Percentiles rank a stretch among this genome's conserved stretches.
Evolutionary conservation across 1,284 basidiomycete genomes (phyloP).

Genomic region (Cutaneotrichosporon dermatis): DNA sequence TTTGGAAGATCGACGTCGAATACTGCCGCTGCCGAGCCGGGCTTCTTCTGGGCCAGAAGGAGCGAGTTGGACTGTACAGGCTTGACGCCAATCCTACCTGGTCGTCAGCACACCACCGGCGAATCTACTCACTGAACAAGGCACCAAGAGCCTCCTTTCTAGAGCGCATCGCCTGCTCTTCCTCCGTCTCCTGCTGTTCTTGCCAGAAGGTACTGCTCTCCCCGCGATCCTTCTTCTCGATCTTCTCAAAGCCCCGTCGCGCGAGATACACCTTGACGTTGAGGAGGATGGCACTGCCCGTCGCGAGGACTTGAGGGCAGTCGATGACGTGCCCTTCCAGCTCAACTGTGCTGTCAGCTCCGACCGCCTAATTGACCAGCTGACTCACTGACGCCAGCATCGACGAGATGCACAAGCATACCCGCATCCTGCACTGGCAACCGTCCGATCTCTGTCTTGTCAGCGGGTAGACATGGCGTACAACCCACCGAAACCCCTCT

Average conservation of each 20-base stretch:
- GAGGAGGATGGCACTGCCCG: conserved; percentile 45
- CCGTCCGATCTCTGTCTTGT: conserved; percentile 33
- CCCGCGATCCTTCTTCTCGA: conserved; percentile 30
- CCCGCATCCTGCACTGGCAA: conserved; percentile 43
- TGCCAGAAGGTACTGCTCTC: conserved; percentile 42
- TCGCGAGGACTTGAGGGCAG: conserved; percentile 39
- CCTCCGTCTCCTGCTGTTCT: conserved; percentile 46
- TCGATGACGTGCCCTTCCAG: conserved; percentile 45
- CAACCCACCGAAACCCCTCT: conserved; percentile 42
- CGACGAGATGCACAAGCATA: conserved; percentile 45
- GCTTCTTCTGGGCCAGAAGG: conserved; percentile 43
- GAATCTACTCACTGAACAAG: conserved; percentile 37
- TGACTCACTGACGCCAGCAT: conserved; percentile 42
- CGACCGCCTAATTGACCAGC: too few species aligned
- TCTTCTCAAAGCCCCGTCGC: conserved; percentile 39
- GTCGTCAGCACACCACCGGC: conserved; percentile 3
- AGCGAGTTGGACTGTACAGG: conserved; percentile 43
- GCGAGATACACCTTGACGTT: conserved; percentile 45
- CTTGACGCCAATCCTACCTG: conserved; percentile 46
- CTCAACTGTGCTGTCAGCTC: conserved; percentile 25
- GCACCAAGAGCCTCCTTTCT: conserved; percentile 44
- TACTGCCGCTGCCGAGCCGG: conserved; percentile 27
- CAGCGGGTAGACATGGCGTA: neutral
- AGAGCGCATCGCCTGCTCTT: conserved; percentile 46
- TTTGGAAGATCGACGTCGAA: conserved; percentile 28